A percentile compares a stretch with the other conserved stretches of the same genome.
Evolutionary conservation across 257 asterid genomes (phyloP).

Genomic region (Ajuga chamaepitys): DNA sequence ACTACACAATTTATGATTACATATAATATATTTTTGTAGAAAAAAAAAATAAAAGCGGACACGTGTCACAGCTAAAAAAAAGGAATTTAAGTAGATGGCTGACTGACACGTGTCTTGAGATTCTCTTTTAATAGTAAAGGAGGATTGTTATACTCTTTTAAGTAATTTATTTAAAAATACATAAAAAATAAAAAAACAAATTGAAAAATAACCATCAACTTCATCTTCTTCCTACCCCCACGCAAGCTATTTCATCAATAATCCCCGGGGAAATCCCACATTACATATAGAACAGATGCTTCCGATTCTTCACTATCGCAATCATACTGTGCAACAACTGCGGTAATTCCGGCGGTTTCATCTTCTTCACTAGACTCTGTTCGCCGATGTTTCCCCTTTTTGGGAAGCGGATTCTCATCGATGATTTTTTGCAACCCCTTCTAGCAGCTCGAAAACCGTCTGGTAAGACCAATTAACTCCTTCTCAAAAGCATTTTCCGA

Average conservation of each 20-base stretch:
- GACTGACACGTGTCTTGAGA: no score
- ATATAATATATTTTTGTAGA: no score
- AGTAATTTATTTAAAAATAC: no score
- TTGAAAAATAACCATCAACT: no score
- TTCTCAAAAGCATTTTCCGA: conserved; percentile 64
- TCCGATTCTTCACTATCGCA: conserved; percentile 69
- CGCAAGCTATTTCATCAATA: conserved; percentile 82
- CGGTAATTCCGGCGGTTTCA: conserved; percentile 71
- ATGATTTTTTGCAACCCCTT: conserved; percentile 64
- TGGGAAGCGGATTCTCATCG: conserved; percentile 62
- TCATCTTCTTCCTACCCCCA: conserved; percentile 91
- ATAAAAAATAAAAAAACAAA: no score
- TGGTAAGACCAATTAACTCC: conserved; percentile 73
- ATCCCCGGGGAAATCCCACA: conserved; percentile 90
- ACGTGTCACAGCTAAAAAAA: no score
- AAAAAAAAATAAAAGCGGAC: no score
- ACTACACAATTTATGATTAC: no score
- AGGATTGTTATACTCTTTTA: no score
- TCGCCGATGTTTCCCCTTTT: conserved; percentile 17
- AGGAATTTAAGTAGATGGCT: no score
- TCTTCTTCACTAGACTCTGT: conserved; percentile 38
- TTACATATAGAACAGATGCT: conserved; percentile 63
- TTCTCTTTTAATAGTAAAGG: no score
- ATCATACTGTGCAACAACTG: conserved; percentile 79
- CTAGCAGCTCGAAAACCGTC: conserved; percentile 90